A percentile compares a stretch with the other conserved stretches of the same genome.
These are phyloP conservation scores for Ambispora gerdemannii DNA, from an alignment of 192 early-diverging fungal species.

Conservation along the genomic window DNA sequence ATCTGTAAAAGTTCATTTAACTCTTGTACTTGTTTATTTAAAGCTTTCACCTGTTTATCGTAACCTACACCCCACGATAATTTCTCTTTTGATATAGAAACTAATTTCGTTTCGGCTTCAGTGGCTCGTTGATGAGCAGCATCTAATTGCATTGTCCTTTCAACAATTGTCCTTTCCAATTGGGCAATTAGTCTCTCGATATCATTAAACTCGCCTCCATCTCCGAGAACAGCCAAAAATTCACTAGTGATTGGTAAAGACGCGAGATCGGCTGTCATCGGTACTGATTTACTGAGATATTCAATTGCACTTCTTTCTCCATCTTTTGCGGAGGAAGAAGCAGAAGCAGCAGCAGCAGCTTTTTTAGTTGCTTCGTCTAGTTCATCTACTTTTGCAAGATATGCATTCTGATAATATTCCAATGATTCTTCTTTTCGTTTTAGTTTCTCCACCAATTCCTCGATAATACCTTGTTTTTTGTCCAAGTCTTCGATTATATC, in stretches of 20 bases:
- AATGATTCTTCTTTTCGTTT: slow-evolving; percentile 28
- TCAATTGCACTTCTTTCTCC: neutral
- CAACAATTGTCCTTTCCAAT: slow-evolving; percentile 23
- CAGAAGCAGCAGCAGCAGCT: neutral
- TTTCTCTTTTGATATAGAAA: slow-evolving; percentile 18
- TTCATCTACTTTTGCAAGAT: slow-evolving; percentile 28
- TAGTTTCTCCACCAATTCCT: slow-evolving; percentile 25
- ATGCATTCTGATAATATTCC: slow-evolving; percentile 32
- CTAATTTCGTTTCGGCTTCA: slow-evolving; percentile 22
- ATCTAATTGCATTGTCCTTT: slow-evolving; percentile 21
- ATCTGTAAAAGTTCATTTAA: slow-evolving; percentile 26
- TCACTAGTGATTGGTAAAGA: slow-evolving; percentile 27
- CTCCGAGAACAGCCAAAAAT: slow-evolving; percentile 23
- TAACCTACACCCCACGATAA: slow-evolving; percentile 24
- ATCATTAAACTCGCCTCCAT: neutral
- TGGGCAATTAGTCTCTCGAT: slow-evolving; percentile 26
- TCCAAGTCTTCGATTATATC: slow-evolving; percentile 21
- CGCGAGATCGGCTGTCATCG: slow-evolving; percentile 3
- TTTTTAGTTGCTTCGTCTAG: slow-evolving; percentile 12
- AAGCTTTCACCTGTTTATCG: slow-evolving; percentile 2
- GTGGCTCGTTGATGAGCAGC: slow-evolving; percentile 22
- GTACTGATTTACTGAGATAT: neutral
- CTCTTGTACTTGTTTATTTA: slow-evolving; percentile 21
- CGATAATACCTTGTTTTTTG: slow-evolving; percentile 24
- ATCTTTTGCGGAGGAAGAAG: neutral